These are phyloP conservation scores for Ophiostoma piceae DNA, from an alignment of 2,329 filamentous ascomycete species.

Conservation along the genomic window DNA sequence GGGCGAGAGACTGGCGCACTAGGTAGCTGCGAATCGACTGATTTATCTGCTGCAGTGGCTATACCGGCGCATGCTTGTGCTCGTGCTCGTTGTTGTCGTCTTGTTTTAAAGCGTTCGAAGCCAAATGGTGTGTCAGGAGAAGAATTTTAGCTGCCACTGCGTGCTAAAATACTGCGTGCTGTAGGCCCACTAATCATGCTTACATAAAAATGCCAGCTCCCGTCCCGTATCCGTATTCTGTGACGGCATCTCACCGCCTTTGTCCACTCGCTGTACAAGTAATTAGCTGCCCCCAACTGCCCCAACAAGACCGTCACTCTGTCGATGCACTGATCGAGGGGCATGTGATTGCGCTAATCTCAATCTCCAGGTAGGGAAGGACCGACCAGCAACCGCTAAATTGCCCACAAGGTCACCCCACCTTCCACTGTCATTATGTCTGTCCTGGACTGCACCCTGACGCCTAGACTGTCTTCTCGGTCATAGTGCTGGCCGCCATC, in stretches of 20 bases:
- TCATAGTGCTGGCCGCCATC: not conserved
- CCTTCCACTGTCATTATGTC: not conserved
- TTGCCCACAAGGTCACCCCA: not conserved
- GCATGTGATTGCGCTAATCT: not conserved
- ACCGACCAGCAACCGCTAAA: not conserved
- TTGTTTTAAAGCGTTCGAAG: not conserved
- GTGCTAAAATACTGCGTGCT: not conserved
- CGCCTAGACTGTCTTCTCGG: not conserved
- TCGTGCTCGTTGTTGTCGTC: not conserved
- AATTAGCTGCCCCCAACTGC: not conserved
- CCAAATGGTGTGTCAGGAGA: not conserved
- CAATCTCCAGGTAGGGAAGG: not conserved
- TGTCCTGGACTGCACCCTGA: not conserved
- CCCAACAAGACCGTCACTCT: not conserved
- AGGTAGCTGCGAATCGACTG: not conserved
- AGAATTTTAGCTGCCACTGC: not conserved
- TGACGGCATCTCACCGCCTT: slow-evolving; percentile 5
- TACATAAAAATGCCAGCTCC: not conserved
- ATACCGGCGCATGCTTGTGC: not conserved
- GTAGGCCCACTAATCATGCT: not conserved
- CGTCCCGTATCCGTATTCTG: slow-evolving; percentile 5
- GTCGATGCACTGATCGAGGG: not conserved
- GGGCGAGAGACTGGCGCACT: not conserved
- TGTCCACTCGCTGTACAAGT: too few species aligned
- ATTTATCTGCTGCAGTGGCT: not conserved